Base-by-base conservation (phyloP, 768 basidiomycete genomes). In the Tylopilus subfusipes region DNA sequence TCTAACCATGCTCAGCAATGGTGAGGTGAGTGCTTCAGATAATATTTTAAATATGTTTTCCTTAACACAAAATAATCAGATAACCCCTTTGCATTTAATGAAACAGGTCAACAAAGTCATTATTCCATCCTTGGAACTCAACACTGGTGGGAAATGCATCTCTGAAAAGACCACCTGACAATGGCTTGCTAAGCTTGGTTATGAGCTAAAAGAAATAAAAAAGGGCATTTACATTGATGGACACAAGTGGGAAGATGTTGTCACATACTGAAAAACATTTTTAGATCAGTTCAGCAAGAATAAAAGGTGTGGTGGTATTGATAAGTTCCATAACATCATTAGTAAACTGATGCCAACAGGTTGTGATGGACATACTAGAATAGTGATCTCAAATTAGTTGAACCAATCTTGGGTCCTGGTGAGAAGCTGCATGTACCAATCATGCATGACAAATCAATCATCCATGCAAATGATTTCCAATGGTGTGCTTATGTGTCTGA, bases 161-260 rank as follows among this genome's bases (percentile, higher is more conserved):
- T 48, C 34, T 2, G 22, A 48, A 22, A 12, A 16, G 13, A 76
- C 71, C 2, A 73, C 73, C 19, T 6, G 19, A 2, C 6, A 8
- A 1, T 76, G 72, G 73, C 57, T 81, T 3, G 49, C 66, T 5
- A 69, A 63, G 11, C 38, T 76, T 11, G 68, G 55, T 14, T 62
- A 54, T 36, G 39, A 42, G 46, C 59, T 52, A 1, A 63, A 63
- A 11, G 61, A 68, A n/a, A 67, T 64, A 30, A 62, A 53, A 33
- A 67, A 70, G 39, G 63, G 68, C 3, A 21, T 39, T 2, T 39
- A 39, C n/a, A 39, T 39, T 39, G 38, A 39, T n/a, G 38, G 38
- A 6, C 38, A 39, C 10, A 21, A 39, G 13, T 2, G 38, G n/a
- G n/a, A 39, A 39, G 38, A 39, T 39, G 38, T 39, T 19, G n/a